Evolutionary conservation across 495 filamentous ascomycete species (phyloP).

Genomic region (Neurospora sp.): DNA sequence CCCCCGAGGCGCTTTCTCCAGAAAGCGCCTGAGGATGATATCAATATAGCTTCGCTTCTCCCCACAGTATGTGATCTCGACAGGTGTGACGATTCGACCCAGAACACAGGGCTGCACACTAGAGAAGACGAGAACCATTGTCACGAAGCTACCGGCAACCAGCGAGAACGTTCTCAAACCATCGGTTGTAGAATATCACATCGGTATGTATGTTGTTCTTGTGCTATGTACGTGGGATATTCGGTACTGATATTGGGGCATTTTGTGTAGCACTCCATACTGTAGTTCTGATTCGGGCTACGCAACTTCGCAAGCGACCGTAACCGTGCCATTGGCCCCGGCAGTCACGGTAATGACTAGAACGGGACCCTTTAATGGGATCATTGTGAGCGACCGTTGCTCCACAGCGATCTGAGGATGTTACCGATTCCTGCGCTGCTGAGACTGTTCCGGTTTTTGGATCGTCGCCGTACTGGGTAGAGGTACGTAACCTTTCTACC

Average conservation of each 20-base stretch:
- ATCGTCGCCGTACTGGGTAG: background rate
- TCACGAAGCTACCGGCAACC: background rate
- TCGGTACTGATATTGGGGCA: conserved; percentile 1
- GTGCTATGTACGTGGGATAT: background rate
- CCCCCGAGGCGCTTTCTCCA: conserved; percentile 15
- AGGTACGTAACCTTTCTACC: conserved; percentile 4
- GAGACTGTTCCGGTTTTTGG: conserved; percentile 8
- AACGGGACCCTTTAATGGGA: conserved; percentile 7
- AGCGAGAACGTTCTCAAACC: background rate
- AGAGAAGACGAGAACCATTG: background rate
- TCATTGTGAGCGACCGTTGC: conserved; percentile 4
- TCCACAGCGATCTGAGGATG: conserved; percentile 5
- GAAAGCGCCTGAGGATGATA: conserved; percentile 15
- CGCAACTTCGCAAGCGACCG: conserved; percentile 8
- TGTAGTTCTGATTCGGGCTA: background rate
- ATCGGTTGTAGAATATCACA: background rate
- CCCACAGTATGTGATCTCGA: background rate
- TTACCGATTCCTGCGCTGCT: conserved; percentile 1
- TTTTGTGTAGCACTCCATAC: background rate
- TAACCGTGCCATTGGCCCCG: conserved; percentile 13
- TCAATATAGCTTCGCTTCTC: conserved; percentile 2
- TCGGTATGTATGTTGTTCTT: conserved; percentile 3
- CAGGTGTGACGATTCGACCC: background rate
- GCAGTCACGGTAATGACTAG: conserved; percentile 2
- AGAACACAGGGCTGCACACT: background rate